Percentiles rank a stretch among this genome's conserved stretches.
Evolutionary conservation across 345 rosid species (phyloP).

Genomic region (Eucalyptus viminalis): DNA sequence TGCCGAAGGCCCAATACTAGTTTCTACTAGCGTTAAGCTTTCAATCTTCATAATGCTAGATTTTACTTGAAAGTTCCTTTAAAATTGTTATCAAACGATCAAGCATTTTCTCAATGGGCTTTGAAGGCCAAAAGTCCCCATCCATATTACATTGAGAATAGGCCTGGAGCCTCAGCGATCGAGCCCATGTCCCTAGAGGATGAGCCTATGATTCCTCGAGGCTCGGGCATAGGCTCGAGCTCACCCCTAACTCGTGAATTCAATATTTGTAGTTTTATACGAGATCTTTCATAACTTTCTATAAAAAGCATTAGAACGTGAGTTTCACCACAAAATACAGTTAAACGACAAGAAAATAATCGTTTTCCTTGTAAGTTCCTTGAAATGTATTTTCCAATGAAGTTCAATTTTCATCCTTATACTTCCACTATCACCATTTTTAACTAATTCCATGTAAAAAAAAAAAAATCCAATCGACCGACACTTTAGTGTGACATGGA

Average conservation of each 20-base stretch:
- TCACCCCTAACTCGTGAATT: neutral
- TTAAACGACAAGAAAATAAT: neutral
- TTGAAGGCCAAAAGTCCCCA: no score
- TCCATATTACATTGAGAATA: neutral
- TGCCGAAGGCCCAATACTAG: no score
- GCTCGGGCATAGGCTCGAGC: neutral
- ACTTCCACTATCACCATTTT: neutral
- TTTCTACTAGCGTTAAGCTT: no score
- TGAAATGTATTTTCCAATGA: neutral
- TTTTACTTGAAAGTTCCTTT: no score
- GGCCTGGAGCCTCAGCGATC: accelerated
- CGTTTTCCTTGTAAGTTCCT: neutral
- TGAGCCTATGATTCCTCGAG: neutral
- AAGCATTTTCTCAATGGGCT: accelerated
- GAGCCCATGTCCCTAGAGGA: neutral
- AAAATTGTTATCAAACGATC: no score
- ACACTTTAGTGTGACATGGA: neutral
- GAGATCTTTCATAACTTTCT: neutral
- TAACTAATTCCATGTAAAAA: neutral
- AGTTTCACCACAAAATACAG: neutral
- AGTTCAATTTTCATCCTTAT: neutral
- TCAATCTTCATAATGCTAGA: accelerated
- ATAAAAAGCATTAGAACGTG: neutral
- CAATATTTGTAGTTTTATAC: neutral
- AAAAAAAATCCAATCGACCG: neutral